Evolutionary conservation across 768 basidiomycete species (phyloP), one percentile per base, ranked within the genome.

Genomic region (Baorangia bicolor): DNA sequence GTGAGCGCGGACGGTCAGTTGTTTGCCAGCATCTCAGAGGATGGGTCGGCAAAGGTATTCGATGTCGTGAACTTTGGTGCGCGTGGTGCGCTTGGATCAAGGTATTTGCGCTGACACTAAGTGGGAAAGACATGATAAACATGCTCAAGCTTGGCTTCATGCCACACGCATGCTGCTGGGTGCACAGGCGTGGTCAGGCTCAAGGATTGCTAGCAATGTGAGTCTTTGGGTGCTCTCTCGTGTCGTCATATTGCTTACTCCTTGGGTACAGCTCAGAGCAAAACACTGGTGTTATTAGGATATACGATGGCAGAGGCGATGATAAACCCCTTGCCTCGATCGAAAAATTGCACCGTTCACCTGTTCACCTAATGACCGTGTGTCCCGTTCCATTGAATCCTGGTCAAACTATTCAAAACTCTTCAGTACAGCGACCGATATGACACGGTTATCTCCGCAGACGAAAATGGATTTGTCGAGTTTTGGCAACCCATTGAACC

Each of bases 11-110:
- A 99, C 68, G 97, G 97, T 0, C 88, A 91, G 67, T 74, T 94
- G 37, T 94, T 93, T 70, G 96, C 96, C 2, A 96, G 88, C 27
- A 81, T 98, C 2, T 88, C 93, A 2, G 94, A 94, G 61, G 94
- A 96, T 65, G 90, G 92, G 53, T 92, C 81, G 34, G 92, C 89
- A 16, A 94, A 98, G 72, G 91, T 99, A 30, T 98, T 98, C 64
- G 97, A 99, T 68, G 94, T 99, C 2, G 82, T 97, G 57, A 98
- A 98, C 74, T 98, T 98, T 70, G 97, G 96, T 97, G 63, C 46
- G 89, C 69, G 41, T 56, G 11, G n/a, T 49, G 41, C 30, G 20
- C 21, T 54, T 20, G 34, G 47, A n/a, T 16, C 30, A 41, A 14
- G 28, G 9, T 21, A 25, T 21, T n/a, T 39, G n/a, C 27, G 33